These are phyloP conservation scores for Bisporella sp. DNA, from an alignment of 2,329 filamentous ascomycete genomes.

Conservation along the genomic window DNA sequence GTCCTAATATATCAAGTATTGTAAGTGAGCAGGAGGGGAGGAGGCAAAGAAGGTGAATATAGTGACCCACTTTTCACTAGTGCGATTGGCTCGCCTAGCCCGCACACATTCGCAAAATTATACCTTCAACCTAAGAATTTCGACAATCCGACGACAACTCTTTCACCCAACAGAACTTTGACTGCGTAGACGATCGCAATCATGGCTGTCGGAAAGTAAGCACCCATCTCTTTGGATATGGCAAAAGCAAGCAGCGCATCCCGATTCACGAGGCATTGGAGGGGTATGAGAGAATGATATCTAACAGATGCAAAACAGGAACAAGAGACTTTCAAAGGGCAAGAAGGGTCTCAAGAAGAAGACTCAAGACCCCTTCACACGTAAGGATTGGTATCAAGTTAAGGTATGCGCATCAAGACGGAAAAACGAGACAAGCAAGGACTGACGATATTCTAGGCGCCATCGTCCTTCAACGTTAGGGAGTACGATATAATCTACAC, in stretches of 20 bases:
- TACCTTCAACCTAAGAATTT: conserved; percentile 6
- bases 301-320: conserved; percentile 48
- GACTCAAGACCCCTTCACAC: conserved; percentile 92
- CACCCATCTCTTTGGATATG: conserved; percentile 14
- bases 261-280: background rate
- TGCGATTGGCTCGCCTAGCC: background rate
- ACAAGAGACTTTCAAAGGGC: conserved; percentile 99
- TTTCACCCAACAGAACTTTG: conserved; percentile 22
- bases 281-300: conserved; percentile 9
- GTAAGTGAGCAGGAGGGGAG: no score
- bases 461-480: conserved; percentile 90
- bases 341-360: conserved; percentile 99
- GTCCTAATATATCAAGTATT: no score
- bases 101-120: conserved; percentile 6
- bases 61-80: background rate
- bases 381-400: conserved; percentile 99
- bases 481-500: conserved; percentile 54
- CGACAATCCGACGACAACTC: conserved; percentile 5
- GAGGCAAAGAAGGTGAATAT: background rate
- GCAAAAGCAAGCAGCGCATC: no score
- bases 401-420: conserved; percentile 53
- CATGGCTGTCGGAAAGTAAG: conserved; percentile 79
- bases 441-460: conserved; percentile 53
- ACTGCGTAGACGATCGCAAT: conserved; percentile 46
- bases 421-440: background rate